Conservation (phyloP, 192 early-diverging fungal genomes). For the Coemansia sp. region DNA sequence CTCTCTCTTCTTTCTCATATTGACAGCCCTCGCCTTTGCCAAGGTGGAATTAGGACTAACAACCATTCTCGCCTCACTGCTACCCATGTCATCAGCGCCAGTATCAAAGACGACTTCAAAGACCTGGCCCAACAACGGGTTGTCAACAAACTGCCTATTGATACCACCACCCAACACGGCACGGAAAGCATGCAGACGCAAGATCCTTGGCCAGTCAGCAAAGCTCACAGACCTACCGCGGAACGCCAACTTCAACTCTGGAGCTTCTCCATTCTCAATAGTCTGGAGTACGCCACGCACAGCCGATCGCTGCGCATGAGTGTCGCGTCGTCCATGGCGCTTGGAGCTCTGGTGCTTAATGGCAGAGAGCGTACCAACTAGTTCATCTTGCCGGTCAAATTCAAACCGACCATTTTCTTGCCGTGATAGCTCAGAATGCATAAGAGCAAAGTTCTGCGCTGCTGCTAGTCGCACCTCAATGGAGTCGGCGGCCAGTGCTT, state of each 20-base stretch:
- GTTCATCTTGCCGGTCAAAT: slow-evolving; percentile 64
- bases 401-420: slow-evolving; percentile 18
- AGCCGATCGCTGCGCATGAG: slow-evolving; percentile 61
- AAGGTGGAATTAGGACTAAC: slow-evolving; percentile 37
- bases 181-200: slow-evolving; percentile 45
- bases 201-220: slow-evolving; percentile 61
- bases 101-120: slow-evolving; percentile 49
- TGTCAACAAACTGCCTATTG: slow-evolving; percentile 50
- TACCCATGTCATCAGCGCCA: background rate
- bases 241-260: slow-evolving; percentile 60
- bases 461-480: slow-evolving; percentile 70
- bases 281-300: slow-evolving; percentile 70
- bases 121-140: slow-evolving; percentile 56
- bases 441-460: slow-evolving; percentile 75
- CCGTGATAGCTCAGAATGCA: slow-evolving; percentile 62
- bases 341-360: slow-evolving; percentile 65
- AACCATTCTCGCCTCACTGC: slow-evolving; percentile 22
- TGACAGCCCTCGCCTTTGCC: slow-evolving; percentile 34
- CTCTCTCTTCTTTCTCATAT: slow-evolving; percentile 25
- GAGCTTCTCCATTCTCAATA: slow-evolving; percentile 62
- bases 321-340: slow-evolving; percentile 62
- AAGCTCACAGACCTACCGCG: slow-evolving; percentile 57
- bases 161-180: slow-evolving; percentile 43
- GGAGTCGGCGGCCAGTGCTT: slow-evolving; percentile 60
- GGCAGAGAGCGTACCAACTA: slow-evolving; percentile 60